Evolutionary conservation across 2,329 filamentous ascomycete genomes (phyloP).

Genomic region (Fusarium sp.): DNA sequence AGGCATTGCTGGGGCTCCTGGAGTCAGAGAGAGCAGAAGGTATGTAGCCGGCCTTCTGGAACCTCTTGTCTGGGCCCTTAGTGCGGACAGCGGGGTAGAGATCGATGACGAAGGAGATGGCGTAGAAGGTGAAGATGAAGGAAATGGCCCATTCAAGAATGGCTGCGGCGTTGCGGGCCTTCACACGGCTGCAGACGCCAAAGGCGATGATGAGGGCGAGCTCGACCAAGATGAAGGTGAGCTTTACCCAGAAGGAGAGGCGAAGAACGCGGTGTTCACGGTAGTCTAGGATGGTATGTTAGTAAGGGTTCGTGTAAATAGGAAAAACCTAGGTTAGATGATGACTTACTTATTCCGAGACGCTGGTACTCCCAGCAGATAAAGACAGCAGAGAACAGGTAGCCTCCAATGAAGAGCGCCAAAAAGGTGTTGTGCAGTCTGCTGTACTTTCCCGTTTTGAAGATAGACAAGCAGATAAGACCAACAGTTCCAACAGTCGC

Average conservation of each 20-base stretch:
- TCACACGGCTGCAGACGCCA: slow-evolving; percentile 65
- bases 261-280: slow-evolving; percentile 80
- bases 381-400: slow-evolving; percentile 86
- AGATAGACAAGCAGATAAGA: slow-evolving; percentile 85
- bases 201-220: slow-evolving; percentile 81
- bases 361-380: slow-evolving; percentile 92
- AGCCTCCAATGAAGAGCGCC: slow-evolving; percentile 85
- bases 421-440: slow-evolving; percentile 81
- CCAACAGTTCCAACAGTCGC: slow-evolving; percentile 83
- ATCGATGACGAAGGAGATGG: slow-evolving; percentile 89
- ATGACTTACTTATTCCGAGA: slow-evolving; percentile 75
- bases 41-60: slow-evolving; percentile 45
- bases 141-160: slow-evolving; percentile 84
- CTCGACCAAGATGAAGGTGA: slow-evolving; percentile 86
- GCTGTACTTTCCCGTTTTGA: slow-evolving; percentile 81
- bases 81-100: slow-evolving; percentile 82
- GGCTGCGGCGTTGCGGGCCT: slow-evolving; percentile 75
- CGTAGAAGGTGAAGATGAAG: slow-evolving; percentile 88
- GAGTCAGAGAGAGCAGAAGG: slow-evolving; percentile 37
- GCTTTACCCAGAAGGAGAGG: slow-evolving; percentile 88
- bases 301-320: not conserved
- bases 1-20: slow-evolving; percentile 30
- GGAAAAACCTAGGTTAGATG: not conserved
- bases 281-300: slow-evolving; percentile 65
- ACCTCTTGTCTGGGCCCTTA: slow-evolving; percentile 54